A percentile compares a stretch with the other conserved stretches of the same genome.
Evolutionary conservation across 495 filamentous ascomycete species (phyloP).

Genomic region (Filosporella fistucella): DNA sequence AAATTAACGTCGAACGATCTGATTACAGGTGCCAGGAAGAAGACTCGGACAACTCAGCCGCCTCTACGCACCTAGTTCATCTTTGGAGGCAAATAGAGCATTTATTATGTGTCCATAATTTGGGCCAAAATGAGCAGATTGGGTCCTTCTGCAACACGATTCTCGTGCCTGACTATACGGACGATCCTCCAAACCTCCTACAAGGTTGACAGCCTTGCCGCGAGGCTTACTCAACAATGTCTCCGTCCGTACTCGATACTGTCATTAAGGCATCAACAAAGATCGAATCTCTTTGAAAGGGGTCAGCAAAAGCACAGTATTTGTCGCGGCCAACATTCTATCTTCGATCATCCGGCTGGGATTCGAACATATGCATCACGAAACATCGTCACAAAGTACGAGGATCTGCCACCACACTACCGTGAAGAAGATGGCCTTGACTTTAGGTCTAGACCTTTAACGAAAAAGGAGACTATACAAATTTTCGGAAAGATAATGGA

Average conservation of each 20-base stretch:
- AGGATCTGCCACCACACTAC: slow-evolving; percentile 41
- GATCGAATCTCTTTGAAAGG: too few species aligned
- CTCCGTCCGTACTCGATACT: slow-evolving; percentile 15
- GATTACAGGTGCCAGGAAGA: too few species aligned
- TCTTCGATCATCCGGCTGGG: too few species aligned
- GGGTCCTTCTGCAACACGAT: slow-evolving; percentile 17
- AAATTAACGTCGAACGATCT: too few species aligned
- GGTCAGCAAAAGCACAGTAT: not conserved
- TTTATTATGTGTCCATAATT: slow-evolving; percentile 17
- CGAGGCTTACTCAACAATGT: slow-evolving; percentile 12
- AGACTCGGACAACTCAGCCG: too few species aligned
- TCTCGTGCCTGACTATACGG: slow-evolving; percentile 15
- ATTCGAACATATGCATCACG: slow-evolving; percentile 10
- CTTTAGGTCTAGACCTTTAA: slow-evolving; percentile 41
- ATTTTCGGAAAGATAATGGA: slow-evolving; percentile 58
- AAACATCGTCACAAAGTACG: slow-evolving; percentile 28
- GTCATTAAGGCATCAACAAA: too few species aligned
- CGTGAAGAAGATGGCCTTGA: slow-evolving; percentile 39
- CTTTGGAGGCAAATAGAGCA: too few species aligned
- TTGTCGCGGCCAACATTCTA: not conserved
- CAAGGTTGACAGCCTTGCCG: slow-evolving; percentile 17
- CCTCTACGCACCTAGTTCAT: too few species aligned
- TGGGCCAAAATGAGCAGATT: slow-evolving; percentile 18
- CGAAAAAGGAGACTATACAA: slow-evolving; percentile 46
- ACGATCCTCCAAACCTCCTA: slow-evolving; percentile 16